Evolutionary conservation across 2,329 filamentous ascomycete species (phyloP), one percentile per base, ranked within the genome.

Genomic region (Cladophialophora psammophila): DNA sequence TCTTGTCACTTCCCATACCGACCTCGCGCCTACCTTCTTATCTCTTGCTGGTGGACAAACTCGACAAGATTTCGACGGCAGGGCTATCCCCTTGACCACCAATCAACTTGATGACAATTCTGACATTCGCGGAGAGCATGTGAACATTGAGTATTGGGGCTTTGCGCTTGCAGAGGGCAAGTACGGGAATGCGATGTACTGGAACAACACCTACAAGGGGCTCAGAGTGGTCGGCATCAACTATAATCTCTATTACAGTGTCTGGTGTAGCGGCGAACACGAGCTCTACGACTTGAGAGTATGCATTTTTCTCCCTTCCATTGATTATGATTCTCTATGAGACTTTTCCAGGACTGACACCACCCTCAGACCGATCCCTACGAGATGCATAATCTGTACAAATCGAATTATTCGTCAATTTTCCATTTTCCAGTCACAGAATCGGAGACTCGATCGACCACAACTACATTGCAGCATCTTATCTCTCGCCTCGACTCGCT

Each of bases 1-100:
- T 26, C 74, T 81, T 4, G 84, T 87, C 1, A 89, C 86, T 0
- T 85, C 87, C 0, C 89, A 91, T 67, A 88, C 88, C 2, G 88
- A 90, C 71, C 76, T 91, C 1, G 87, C 86, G 0, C 88, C 88
- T 0, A 90, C 88, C 0, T 75, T 90, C 9, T 79, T 90, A 40
- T 76, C 54, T n/a, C 62, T 72, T 2, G 65, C 67, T 1, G 66
- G 64, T 1, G 60, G 54, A 3, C 50, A 65, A 31, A 71, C 80
- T 2, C 79, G 82, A 0, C 71, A 78, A 0, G 84, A 87, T 54
- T 87, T 89, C 72, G 87, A 90, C 62, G 87, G 87, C 0, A 78
- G 81, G 1, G 80, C 85, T 0, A 86, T 88, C 48, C 80, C 83
- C 0, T 61, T 84, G 31, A 18, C 42, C 10, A 26, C 32, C 13